Percentiles rank a stretch among this genome's conserved stretches.
Evolutionary conservation across 805 yeast species (phyloP).

Genomic region (Zygosaccharomyces lentus): DNA sequence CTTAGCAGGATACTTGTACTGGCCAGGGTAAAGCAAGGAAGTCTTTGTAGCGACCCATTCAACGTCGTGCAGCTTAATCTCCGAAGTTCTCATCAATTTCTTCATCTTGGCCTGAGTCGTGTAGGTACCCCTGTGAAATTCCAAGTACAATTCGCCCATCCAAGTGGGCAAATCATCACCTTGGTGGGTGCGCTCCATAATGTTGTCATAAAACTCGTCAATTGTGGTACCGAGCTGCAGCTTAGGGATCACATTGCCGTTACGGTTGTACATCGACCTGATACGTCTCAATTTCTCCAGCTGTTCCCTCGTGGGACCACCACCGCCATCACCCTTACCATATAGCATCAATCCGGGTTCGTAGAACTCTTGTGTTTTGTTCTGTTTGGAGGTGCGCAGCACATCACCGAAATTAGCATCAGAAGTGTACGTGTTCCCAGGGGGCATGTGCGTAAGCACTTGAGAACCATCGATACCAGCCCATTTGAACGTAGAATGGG

Average conservation of each 20-base stretch:
- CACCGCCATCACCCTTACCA: slow-evolving; percentile 98
- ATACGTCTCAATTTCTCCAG: slow-evolving; percentile 86
- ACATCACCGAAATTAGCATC: slow-evolving; percentile 92
- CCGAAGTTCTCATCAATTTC: slow-evolving; percentile 71
- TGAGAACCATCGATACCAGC: slow-evolving; percentile 91
- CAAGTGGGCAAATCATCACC: slow-evolving; percentile 76
- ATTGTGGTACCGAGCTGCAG: slow-evolving; percentile 70
- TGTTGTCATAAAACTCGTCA: slow-evolving; percentile 70
- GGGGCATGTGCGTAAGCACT: slow-evolving; percentile 95
- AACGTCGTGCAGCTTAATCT: slow-evolving; percentile 74
- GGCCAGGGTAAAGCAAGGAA: slow-evolving; percentile 44
- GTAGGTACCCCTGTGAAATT: slow-evolving; percentile 95
- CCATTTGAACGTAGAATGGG: slow-evolving; percentile 91
- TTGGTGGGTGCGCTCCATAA: slow-evolving; percentile 56
- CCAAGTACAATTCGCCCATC: slow-evolving; percentile 92
- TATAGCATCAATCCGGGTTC: slow-evolving; percentile 77
- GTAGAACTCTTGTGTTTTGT: slow-evolving; percentile 76
- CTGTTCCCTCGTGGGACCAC: slow-evolving; percentile 95
- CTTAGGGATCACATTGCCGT: slow-evolving; percentile 69
- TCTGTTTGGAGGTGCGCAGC: slow-evolving; percentile 69
- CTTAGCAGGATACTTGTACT: slow-evolving; percentile 67
- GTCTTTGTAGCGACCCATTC: slow-evolving; percentile 79
- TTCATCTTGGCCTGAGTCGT: slow-evolving; percentile 90
- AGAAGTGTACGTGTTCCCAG: slow-evolving; percentile 93
- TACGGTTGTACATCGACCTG: slow-evolving; percentile 78